Evolutionary conservation across 2,329 filamentous ascomycete genomes (phyloP).

Genomic region (Fusarium agapanthi): DNA sequence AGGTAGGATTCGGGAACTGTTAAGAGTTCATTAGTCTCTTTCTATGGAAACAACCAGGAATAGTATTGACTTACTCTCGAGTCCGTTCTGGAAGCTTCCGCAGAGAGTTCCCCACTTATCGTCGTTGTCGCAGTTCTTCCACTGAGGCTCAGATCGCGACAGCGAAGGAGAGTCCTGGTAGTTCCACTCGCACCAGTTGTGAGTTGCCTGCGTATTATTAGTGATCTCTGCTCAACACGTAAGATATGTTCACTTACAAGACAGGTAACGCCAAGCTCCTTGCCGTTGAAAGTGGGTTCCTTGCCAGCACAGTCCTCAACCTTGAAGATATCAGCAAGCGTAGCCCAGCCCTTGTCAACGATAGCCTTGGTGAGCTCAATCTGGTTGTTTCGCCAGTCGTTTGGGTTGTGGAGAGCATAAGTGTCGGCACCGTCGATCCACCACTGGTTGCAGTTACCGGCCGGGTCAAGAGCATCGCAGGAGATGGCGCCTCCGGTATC

Average conservation of each 20-base stretch:
- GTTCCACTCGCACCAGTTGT: slow-evolving; percentile 21
- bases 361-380: slow-evolving; percentile 8
- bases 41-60: rapidly evolving
- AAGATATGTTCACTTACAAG: not conserved
- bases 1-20: slow-evolving; percentile 15
- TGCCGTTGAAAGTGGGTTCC: not conserved
- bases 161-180: not conserved
- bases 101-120: not conserved
- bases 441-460: slow-evolving; percentile 17
- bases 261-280: slow-evolving; percentile 1
- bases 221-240: rapidly evolving
- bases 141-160: not conserved
- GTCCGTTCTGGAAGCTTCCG: not conserved
- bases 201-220: not conserved
- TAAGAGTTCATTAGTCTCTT: rapidly evolving
- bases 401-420: slow-evolving; percentile 12
- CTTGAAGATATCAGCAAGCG: slow-evolving; percentile 5
- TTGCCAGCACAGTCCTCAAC: slow-evolving; percentile 20
- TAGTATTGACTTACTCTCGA: not conserved
- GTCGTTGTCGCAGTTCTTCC: slow-evolving; percentile 21
- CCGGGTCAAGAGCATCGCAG: not conserved
- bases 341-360: slow-evolving; percentile 2
- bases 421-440: slow-evolving; percentile 4
- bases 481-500: not conserved
- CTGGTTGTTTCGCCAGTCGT: slow-evolving; percentile 12